Percentiles rank a stretch among this genome's conserved stretches.
These are phyloP conservation scores for Barnettozyma populi DNA, from an alignment of 805 yeast species.

Conservation along the genomic window DNA sequence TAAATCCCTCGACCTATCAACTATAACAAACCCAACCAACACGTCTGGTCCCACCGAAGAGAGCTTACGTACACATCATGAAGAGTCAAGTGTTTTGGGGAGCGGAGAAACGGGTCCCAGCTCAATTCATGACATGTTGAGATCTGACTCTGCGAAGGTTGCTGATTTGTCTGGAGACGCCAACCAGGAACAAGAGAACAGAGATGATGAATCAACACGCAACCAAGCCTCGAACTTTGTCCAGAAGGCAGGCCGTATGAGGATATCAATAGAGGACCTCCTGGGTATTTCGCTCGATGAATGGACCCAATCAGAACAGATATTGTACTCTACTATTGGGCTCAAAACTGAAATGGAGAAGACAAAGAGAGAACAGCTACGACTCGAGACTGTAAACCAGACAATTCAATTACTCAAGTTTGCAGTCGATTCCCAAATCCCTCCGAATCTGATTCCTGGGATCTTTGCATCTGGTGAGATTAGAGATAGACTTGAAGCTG, in stretches of 20 bases:
- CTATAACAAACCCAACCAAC: neutral
- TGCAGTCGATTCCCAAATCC: conserved; percentile 32
- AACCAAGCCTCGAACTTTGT: neutral
- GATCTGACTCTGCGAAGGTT: neutral
- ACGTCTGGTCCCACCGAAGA: neutral
- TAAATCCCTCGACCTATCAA: conserved; percentile 11
- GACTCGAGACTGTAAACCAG: conserved; percentile 26
- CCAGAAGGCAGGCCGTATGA: neutral
- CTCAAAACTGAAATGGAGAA: conserved; percentile 36
- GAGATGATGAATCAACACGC: neutral
- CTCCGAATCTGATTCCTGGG: conserved; percentile 33
- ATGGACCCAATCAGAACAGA: conserved; percentile 37
- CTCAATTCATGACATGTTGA: conserved; percentile 1
- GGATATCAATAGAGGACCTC: conserved; percentile 1
- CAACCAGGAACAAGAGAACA: neutral
- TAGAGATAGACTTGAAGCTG: neutral
- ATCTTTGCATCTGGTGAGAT: conserved; percentile 24
- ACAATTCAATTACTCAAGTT: conserved; percentile 33
- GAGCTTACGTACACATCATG: neutral
- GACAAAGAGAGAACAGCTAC: conserved; percentile 33
- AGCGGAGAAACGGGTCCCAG: neutral
- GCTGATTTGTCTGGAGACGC: neutral
- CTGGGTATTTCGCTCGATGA: conserved; percentile 5
- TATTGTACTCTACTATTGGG: conserved; percentile 30
- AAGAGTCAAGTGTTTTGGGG: neutral